Percentiles rank a stretch among this genome's conserved stretches.
Conservation (phyloP, 805 yeast species). For the Limtongia smithiae region DNA sequence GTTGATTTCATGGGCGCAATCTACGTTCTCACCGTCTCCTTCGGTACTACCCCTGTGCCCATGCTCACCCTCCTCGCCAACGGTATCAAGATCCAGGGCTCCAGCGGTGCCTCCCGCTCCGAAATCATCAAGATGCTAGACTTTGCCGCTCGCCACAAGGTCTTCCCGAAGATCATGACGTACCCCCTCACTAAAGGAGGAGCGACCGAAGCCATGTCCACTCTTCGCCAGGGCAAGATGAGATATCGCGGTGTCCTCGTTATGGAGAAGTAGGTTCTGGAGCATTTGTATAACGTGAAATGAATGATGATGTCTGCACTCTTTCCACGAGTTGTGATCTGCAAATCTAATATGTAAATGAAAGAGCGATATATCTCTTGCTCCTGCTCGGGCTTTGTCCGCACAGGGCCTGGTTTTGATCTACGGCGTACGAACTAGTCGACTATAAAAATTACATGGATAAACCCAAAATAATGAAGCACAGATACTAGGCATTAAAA, state of each 20-base stretch:
- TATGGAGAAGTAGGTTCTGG: neutral
- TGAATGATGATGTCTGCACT: too few species aligned
- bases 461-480: too few species aligned
- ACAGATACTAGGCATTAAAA: too few species aligned
- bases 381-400: too few species aligned
- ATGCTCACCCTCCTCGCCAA: neutral
- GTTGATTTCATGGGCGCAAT: neutral
- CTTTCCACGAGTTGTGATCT: too few species aligned
- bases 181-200: neutral
- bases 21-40: neutral
- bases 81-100: neutral
- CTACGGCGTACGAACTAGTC: too few species aligned
- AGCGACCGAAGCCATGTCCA: neutral
- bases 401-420: too few species aligned
- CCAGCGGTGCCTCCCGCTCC: neutral
- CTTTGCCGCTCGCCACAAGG: conserved; percentile 4
- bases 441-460: too few species aligned
- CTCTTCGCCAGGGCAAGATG: conserved; percentile 1
- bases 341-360: too few species aligned
- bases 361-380: too few species aligned
- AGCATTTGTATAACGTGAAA: too few species aligned
- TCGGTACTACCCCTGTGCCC: neutral
- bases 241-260: conserved; percentile 5
- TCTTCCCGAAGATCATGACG: neutral
- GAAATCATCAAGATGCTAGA: conserved; percentile 1